Evolutionary conservation across 306 rosid genomes (phyloP), one percentile per base, ranked within the genome.

Genomic region (Cicer yamashitae): DNA sequence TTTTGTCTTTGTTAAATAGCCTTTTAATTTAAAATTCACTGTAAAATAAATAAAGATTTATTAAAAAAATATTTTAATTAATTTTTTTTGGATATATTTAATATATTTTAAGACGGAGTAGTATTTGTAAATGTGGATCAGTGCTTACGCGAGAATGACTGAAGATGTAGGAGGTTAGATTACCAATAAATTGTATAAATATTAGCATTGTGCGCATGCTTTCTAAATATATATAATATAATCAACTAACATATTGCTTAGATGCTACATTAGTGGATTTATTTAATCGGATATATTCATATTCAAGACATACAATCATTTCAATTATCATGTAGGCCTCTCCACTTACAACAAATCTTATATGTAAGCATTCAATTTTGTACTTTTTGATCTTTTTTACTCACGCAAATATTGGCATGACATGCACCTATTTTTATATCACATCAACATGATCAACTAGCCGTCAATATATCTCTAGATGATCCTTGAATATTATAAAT

Each of bases 181-280:
- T 2, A 3, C 4, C 34, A 25, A 25, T 25, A 25, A 25, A 25
- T 25, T 25, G 30, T 25, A 25, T 25, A 25, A 25, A 2, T 25
- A 25, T 25, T 2, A 40, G 15, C 67, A 78, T 0, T 78, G 81
- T 70, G 84, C 88, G 94, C 94, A 81, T 89, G 94, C 93, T 77
- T 34, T 52, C 7, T 20, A 80, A 37, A 72, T 68, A 56, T 34
- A 72, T 68, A 56, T 34, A 60, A 38, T 51, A 60, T 60, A 17
- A 74, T 67, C 79, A 60, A 57, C 44, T 13, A 72, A 80, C 74
- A 76, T 62, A 81, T 46, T 80, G 79, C 10, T 6, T 5, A 50
- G 71, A 51, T 57, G 53, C 6, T 75, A 69, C 48, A 70, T 18
- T 66, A 74, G 64, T 68, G 75, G 81, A 54, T 54, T 56, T 46